Conservation (phyloP, 352 stramenopile genomes). For the Elongisporangium anandrum region DNA sequence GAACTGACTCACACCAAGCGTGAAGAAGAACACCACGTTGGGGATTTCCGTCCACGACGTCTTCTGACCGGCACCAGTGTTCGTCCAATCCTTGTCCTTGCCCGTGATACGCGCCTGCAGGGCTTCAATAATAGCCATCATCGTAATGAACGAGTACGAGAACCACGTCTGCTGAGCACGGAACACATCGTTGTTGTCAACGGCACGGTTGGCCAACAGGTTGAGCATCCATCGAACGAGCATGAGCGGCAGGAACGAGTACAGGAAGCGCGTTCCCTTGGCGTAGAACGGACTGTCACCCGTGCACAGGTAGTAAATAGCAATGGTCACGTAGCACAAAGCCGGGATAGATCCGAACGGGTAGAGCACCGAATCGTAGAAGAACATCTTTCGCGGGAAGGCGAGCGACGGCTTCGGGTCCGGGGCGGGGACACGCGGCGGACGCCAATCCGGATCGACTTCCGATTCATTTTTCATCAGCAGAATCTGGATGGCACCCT, state of each 20-base stretch:
- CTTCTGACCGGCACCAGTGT: conserved; percentile 87
- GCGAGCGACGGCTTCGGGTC: conserved; percentile 76
- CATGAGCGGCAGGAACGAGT: conserved; percentile 86
- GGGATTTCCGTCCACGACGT: conserved; percentile 86
- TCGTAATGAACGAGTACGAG: conserved; percentile 87
- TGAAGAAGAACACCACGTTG: conserved; percentile 88
- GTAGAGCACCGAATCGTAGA: conserved; percentile 87
- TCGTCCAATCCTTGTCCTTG: conserved; percentile 86
- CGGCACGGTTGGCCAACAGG: conserved; percentile 76
- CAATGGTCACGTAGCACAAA: conserved; percentile 80
- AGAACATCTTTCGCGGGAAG: conserved; percentile 89
- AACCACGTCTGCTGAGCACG: conserved; percentile 89
- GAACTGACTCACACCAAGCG: conserved; percentile 65
- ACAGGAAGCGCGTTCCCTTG: conserved; percentile 72
- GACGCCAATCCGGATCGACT: conserved; percentile 86
- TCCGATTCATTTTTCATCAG: conserved; percentile 88
- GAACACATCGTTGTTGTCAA: conserved; percentile 90
- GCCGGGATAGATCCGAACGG: conserved; percentile 85
- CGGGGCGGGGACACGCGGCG: conserved; percentile 72
- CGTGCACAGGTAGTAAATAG: conserved; percentile 85
- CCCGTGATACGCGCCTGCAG: conserved; percentile 72
- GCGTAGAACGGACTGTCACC: conserved; percentile 85
- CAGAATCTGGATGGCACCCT: conserved; percentile 86
- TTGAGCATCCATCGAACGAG: conserved; percentile 78
- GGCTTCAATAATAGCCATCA: conserved; percentile 82